Percentiles rank a stretch among this genome's conserved stretches.
Conservation (phyloP, 2,329 filamentous ascomycete species). For the Blastomyces percursus region DNA sequence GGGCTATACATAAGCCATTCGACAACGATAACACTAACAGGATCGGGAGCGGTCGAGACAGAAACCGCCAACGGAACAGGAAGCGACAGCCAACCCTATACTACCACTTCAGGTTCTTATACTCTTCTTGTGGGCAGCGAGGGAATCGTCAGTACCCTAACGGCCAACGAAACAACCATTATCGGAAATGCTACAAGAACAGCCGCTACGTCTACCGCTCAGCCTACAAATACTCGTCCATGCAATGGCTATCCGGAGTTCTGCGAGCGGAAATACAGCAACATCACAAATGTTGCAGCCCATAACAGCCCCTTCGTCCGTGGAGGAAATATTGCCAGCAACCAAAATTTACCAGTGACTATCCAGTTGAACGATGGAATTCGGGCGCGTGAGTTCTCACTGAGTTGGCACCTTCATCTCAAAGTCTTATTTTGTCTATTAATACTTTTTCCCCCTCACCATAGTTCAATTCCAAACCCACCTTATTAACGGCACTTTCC, state of each 20-base stretch:
- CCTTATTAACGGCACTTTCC: conserved; percentile 46
- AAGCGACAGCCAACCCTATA: conserved; percentile 19
- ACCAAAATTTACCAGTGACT: conserved; percentile 58
- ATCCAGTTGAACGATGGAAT: conserved; percentile 66
- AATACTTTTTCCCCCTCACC: neutral
- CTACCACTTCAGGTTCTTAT: conserved; percentile 28
- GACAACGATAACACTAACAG: conserved; percentile 19
- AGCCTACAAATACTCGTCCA: conserved; percentile 59
- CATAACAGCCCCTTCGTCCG: conserved; percentile 74
- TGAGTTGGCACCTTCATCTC: conserved; percentile 22
- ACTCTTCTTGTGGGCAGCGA: conserved; percentile 32
- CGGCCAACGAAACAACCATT: conserved; percentile 27
- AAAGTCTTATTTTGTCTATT: neutral
- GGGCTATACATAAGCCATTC: conserved; percentile 19
- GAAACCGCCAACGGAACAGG: conserved; percentile 16
- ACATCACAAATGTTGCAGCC: conserved; percentile 65
- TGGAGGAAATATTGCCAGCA: conserved; percentile 60
- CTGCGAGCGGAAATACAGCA: conserved; percentile 65
- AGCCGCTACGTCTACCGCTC: conserved; percentile 36
- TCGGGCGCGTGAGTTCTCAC: conserved; percentile 39
- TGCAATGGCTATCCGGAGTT: conserved; percentile 74
- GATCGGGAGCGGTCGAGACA: conserved; percentile 15
- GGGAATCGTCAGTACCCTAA: conserved; percentile 16
- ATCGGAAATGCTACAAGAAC: conserved; percentile 40
- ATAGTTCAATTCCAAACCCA: conserved; percentile 52